Evolutionary conservation across 345 rosid genomes (phyloP).

Genomic region (Melastoma malabathricum): DNA sequence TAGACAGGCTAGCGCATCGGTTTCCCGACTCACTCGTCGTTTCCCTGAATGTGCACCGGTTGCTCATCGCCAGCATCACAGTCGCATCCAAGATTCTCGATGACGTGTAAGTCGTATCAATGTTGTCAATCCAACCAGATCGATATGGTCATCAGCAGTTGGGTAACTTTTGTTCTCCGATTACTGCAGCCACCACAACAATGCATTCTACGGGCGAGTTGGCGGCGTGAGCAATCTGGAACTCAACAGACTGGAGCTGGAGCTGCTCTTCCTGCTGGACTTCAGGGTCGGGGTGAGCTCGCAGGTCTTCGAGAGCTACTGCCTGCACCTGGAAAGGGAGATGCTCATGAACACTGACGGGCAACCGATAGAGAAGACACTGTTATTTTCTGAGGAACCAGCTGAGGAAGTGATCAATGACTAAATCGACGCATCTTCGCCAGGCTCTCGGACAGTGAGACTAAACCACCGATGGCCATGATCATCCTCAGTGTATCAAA

Average conservation of each 20-base stretch:
- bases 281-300: constrained; percentile 82
- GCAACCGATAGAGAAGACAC: constrained; percentile 66
- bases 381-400: constrained; percentile 64
- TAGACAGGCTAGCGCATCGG: constrained; percentile 73
- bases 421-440: constrained; percentile 1
- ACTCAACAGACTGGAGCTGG: constrained; percentile 61
- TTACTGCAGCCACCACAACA: constrained; percentile 58
- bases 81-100: constrained; percentile 85
- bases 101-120: constrained; percentile 51
- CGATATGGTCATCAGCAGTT: background rate
- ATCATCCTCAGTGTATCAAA: no score
- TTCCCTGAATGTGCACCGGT: constrained; percentile 60
- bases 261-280: constrained; percentile 75
- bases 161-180: background rate
- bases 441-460: no score
- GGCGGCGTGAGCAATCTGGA: constrained; percentile 69
- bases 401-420: constrained; percentile 16
- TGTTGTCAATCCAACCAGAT: background rate
- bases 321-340: constrained; percentile 80
- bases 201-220: constrained; percentile 67
- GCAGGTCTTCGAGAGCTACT: constrained; percentile 84
- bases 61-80: constrained; percentile 78
- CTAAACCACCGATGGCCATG: no score
- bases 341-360: constrained; percentile 72
- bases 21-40: constrained; percentile 56